Evolutionary conservation across 139 green algal genomes (phyloP).

Genomic region (Bryopsis sp.): DNA sequence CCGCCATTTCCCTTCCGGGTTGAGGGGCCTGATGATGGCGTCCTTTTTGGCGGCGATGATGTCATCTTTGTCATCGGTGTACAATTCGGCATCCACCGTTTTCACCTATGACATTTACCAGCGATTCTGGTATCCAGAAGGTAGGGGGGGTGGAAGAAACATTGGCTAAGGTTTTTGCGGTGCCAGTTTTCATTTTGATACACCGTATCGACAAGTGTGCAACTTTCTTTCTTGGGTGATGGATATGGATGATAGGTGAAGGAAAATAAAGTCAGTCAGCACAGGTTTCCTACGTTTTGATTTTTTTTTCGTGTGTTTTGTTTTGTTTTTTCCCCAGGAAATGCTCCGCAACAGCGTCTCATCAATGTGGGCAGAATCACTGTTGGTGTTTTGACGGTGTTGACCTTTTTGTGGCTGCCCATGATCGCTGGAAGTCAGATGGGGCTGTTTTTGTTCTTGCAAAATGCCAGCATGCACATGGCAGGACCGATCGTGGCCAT

Average conservation of each 20-base stretch:
- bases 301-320: too few relatives aligned
- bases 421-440: slow-evolving; percentile 12
- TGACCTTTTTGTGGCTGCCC: slow-evolving; percentile 12
- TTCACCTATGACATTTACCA: slow-evolving; percentile 37
- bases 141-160: too few relatives aligned
- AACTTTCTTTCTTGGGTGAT: background rate
- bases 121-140: slow-evolving; percentile 6
- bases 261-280: background rate
- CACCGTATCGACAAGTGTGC: too few relatives aligned
- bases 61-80: slow-evolving; percentile 32
- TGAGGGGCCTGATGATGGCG: slow-evolving; percentile 27
- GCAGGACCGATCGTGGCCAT: background rate
- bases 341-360: background rate
- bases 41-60: slow-evolving; percentile 36
- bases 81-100: slow-evolving; percentile 39
- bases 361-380: slow-evolving; percentile 9
- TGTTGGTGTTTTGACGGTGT: background rate
- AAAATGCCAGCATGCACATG: background rate
- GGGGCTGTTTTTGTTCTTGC: slow-evolving; percentile 9
- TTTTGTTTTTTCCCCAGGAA: background rate
- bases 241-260: background rate
- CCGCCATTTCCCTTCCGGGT: slow-evolving; percentile 24
- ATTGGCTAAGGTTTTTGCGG: too few relatives aligned
- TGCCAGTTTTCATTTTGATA: too few relatives aligned
- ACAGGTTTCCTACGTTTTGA: too few relatives aligned